Conservation (phyloP, 805 yeast species). For the Blastobotrys mokoenaii region DNA sequence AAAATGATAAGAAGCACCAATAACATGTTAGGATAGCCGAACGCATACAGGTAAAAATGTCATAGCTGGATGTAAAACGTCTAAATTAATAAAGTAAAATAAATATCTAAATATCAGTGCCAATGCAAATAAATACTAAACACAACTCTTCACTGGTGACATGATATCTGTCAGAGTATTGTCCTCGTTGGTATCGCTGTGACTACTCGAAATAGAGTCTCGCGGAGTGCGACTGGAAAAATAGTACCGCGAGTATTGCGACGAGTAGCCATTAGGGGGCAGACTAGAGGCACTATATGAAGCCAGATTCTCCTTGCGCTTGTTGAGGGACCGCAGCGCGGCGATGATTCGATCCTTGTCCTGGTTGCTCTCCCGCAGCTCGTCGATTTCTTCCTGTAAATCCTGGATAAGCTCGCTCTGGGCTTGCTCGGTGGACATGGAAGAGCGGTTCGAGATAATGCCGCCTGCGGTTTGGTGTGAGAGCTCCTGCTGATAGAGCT, state of each 20-base stretch:
- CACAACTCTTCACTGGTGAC: conserved; percentile 2
- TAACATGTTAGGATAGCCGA: no score
- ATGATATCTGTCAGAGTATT: conserved; percentile 1
- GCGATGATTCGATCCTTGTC: conserved; percentile 75
- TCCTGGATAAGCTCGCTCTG: conserved; percentile 36
- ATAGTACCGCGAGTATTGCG: conserved; percentile 15
- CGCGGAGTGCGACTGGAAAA: conserved; percentile 2
- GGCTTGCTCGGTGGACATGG: conserved; percentile 3
- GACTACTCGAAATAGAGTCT: neutral
- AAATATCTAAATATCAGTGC: neutral
- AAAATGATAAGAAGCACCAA: no score
- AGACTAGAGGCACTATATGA: neutral
- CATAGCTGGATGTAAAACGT: neutral
- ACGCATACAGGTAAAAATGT: no score
- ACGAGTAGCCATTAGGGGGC: conserved; percentile 5
- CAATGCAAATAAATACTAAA: neutral
- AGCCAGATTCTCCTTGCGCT: conserved; percentile 39
- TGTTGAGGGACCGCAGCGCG: conserved; percentile 58
- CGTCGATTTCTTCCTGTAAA: conserved; percentile 60
- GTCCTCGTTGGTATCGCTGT: conserved; percentile 5
- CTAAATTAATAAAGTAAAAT: neutral
- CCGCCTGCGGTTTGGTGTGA: conserved; percentile 7
- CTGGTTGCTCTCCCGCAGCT: conserved; percentile 49
- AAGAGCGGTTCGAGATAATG: conserved; percentile 9
- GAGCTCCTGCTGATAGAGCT: conserved; percentile 30